A percentile compares a stretch with the other conserved stretches of the same genome.
Conservation (phyloP, 2,329 filamentous ascomycete genomes). For the Curvularia spicifera region DNA sequence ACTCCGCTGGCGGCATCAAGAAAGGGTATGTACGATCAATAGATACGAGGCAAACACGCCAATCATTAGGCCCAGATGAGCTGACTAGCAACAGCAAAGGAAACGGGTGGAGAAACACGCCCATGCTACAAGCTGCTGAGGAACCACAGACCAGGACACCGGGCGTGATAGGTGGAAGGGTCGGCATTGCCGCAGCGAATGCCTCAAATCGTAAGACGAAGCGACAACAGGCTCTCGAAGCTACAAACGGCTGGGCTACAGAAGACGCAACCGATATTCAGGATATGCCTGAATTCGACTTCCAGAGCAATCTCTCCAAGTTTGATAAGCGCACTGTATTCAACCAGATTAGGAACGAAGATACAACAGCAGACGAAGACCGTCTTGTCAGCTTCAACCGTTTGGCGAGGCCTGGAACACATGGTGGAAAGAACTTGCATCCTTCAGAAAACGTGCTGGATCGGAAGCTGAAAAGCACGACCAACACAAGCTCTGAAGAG, state of each 20-base stretch:
- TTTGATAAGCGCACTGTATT: constrained; percentile 95
- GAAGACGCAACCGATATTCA: constrained; percentile 95
- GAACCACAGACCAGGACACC: constrained; percentile 45
- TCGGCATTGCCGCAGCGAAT: constrained; percentile 47
- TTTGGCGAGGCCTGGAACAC: constrained; percentile 57
- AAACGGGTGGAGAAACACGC: constrained; percentile 72
- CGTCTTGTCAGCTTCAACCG: constrained; percentile 92
- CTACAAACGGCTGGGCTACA: constrained; percentile 87
- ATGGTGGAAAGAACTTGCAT: constrained; percentile 84
- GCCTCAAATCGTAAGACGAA: constrained; percentile 52
- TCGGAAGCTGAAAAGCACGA: constrained; percentile 48
- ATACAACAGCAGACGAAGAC: constrained; percentile 85
- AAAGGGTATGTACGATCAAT: constrained; percentile 46
- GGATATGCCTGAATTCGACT: constrained; percentile 94
- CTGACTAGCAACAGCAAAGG: constrained; percentile 53
- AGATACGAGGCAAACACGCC: constrained; percentile 10
- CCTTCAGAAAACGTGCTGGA: constrained; percentile 91
- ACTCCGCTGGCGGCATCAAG: constrained; percentile 34
- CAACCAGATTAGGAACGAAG: constrained; percentile 87
- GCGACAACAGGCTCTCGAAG: constrained; percentile 59
- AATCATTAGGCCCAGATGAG: background rate
- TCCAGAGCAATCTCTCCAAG: constrained; percentile 85
- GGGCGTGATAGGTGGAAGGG: constrained; percentile 48
- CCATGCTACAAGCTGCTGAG: constrained; percentile 67
- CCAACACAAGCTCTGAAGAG: constrained; percentile 44